Percentiles rank a stretch among this genome's conserved stretches.
Conservation (phyloP, 352 stramenopile genomes). For the Globisporangium recalcitrans region DNA sequence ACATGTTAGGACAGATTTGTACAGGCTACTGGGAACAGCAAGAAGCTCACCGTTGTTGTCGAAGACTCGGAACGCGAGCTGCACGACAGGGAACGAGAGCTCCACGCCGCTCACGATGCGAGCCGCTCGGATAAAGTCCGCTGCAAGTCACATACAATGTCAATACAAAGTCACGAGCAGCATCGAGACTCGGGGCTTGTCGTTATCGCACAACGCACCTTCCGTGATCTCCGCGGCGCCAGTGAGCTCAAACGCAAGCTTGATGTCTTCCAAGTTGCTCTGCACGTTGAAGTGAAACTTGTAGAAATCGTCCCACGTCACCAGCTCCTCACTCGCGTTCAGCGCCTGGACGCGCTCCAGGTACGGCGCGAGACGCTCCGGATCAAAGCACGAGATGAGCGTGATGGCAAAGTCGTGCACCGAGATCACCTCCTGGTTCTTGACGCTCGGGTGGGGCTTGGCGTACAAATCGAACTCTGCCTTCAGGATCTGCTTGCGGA, state of each 20-base stretch:
- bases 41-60: slow-evolving; percentile 47
- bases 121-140: slow-evolving; percentile 64
- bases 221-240: slow-evolving; percentile 63
- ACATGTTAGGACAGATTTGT: not conserved
- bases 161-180: too few relatives aligned
- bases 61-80: slow-evolving; percentile 74
- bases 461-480: slow-evolving; percentile 76
- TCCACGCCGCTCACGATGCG: slow-evolving; percentile 62
- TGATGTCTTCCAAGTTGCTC: slow-evolving; percentile 65
- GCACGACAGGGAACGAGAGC: slow-evolving; percentile 58
- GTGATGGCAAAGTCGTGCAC: slow-evolving; percentile 78
- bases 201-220: too few relatives aligned
- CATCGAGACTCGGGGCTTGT: too few relatives aligned
- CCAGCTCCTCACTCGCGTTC: slow-evolving; percentile 52
- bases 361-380: slow-evolving; percentile 51
- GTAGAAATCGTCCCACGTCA: slow-evolving; percentile 71
- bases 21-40: not conserved
- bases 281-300: slow-evolving; percentile 73
- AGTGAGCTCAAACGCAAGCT: slow-evolving; percentile 65
- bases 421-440: slow-evolving; percentile 42
- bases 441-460: slow-evolving; percentile 31
- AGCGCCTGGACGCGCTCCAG: slow-evolving; percentile 57
- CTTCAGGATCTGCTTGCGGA: slow-evolving; percentile 56
- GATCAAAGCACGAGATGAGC: slow-evolving; percentile 67
- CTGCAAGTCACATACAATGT: slow-evolving; percentile 9